phyloP scores from a whole-genome alignment of 257 asterid species.

The Ligustrum vulgare region DNA sequence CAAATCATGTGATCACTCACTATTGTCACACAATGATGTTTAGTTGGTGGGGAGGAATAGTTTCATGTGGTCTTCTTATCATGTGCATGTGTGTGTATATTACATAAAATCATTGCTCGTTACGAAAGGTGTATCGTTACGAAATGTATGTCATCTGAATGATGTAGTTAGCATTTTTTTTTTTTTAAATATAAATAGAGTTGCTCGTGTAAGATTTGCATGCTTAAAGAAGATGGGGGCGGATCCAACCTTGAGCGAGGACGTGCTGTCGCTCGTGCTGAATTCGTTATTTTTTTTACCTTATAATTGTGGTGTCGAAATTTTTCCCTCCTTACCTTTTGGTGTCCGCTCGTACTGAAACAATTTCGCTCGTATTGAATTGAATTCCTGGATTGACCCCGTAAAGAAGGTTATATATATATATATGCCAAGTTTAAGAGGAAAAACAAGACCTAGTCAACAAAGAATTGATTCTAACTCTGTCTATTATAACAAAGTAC shows the following conservation, averaged over 20 bases:
- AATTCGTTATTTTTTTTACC: too few species aligned
- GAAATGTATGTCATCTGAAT: neutral
- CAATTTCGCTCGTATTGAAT: too few species aligned
- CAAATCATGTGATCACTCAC: constrained; percentile 34
- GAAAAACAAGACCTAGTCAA: neutral
- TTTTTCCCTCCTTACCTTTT: too few species aligned
- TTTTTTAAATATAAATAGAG: neutral
- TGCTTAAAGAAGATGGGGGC: too few species aligned
- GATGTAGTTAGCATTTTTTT: neutral
- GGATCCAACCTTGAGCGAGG: too few species aligned
- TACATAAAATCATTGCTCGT: neutral
- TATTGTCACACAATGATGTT: constrained; percentile 19
- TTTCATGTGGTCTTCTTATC: neutral
- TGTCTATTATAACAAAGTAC: too few species aligned
- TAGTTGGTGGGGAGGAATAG: neutral
- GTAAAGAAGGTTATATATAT: too few species aligned
- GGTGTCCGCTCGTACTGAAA: too few species aligned
- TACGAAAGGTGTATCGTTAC: too few species aligned
- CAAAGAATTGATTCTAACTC: neutral
- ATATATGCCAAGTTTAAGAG: neutral
- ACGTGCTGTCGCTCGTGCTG: too few species aligned
- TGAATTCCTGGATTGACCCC: too few species aligned
- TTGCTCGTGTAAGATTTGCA: neutral
- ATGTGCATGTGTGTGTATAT: neutral
- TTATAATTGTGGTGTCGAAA: too few species aligned